Evolutionary conservation across 1,284 basidiomycete genomes (phyloP).

Genomic region (Vanrija sp.): DNA sequence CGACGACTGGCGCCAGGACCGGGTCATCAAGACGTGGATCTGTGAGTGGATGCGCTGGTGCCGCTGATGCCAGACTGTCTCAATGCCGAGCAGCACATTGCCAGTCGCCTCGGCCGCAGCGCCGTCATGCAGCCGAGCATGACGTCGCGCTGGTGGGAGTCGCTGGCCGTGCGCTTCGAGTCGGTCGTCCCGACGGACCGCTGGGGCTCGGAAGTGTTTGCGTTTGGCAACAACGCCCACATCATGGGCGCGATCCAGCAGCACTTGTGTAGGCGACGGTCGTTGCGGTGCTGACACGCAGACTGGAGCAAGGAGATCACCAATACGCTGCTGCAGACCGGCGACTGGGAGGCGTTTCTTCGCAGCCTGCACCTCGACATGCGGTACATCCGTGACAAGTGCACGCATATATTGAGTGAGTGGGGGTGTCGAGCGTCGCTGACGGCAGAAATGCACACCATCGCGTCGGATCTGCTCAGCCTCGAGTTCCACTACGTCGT

Average conservation of each 20-base stretch:
- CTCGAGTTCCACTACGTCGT: background rate
- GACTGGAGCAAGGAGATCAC: background rate
- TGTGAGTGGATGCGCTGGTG: slow-evolving; percentile 1
- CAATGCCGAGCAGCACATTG: slow-evolving; percentile 12
- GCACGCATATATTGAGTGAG: too few relatives aligned
- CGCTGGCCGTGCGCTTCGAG: slow-evolving; percentile 1
- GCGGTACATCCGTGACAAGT: too few relatives aligned
- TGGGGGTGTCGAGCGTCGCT: background rate
- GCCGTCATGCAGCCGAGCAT: slow-evolving; percentile 13
- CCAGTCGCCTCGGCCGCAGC: slow-evolving; percentile 12
- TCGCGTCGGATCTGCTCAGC: too few relatives aligned
- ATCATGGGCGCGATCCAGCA: slow-evolving; percentile 12
- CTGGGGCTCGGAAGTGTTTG: slow-evolving; percentile 7
- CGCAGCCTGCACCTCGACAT: background rate
- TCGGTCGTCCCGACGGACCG: background rate
- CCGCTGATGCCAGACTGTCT: slow-evolving; percentile 4
- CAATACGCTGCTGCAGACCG: background rate
- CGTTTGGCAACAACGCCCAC: background rate
- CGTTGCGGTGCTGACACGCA: too few relatives aligned
- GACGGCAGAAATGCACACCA: background rate
- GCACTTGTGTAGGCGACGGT: background rate
- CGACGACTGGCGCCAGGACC: slow-evolving; percentile 3
- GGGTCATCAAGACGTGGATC: slow-evolving; percentile 13
- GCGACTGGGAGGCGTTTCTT: background rate
- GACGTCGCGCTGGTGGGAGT: slow-evolving; percentile 19